These are phyloP conservation scores for Tulasnella sp. DNA, from an alignment of 768 basidiomycete genomes.

Conservation along the genomic window DNA sequence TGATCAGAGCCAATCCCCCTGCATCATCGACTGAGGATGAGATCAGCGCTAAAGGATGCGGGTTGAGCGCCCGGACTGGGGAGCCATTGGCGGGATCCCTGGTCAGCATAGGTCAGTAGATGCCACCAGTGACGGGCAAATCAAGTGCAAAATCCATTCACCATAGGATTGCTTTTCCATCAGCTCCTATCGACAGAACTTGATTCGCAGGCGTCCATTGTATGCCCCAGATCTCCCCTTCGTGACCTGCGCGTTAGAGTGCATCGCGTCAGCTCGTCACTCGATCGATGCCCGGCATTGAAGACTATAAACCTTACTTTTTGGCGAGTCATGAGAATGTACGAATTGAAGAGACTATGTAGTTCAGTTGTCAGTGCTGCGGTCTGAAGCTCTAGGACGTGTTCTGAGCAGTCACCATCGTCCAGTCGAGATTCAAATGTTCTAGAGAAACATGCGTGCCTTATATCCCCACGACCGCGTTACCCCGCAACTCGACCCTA, in stretches of 20 bases:
- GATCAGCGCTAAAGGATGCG: constrained; percentile 79
- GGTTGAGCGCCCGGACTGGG: constrained; percentile 43
- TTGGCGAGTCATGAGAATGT: constrained; percentile 16
- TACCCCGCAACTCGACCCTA: no score
- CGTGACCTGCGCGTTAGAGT: constrained; percentile 41
- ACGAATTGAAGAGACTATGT: constrained; percentile 17
- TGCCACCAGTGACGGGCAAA: no score
- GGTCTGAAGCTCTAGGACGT: no score
- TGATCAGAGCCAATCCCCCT: constrained; percentile 59
- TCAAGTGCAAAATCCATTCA: no score
- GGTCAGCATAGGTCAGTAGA: background rate
- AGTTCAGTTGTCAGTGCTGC: no score
- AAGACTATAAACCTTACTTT: constrained; percentile 3
- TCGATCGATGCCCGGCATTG: no score
- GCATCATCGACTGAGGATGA: constrained; percentile 59
- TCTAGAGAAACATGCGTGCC: no score
- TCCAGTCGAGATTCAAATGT: no score
- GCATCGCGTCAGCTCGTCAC: background rate
- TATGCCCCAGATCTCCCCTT: constrained; percentile 69
- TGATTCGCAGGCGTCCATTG: constrained; percentile 56
- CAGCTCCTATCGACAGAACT: constrained; percentile 61
- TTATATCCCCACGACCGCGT: no score
- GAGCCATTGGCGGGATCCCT: constrained; percentile 54
- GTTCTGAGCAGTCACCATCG: no score
- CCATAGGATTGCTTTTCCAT: constrained; percentile 48